Base-by-base conservation (phyloP, 2,329 filamentous ascomycete genomes). In the Thielaviopsis euricoi region DNA sequence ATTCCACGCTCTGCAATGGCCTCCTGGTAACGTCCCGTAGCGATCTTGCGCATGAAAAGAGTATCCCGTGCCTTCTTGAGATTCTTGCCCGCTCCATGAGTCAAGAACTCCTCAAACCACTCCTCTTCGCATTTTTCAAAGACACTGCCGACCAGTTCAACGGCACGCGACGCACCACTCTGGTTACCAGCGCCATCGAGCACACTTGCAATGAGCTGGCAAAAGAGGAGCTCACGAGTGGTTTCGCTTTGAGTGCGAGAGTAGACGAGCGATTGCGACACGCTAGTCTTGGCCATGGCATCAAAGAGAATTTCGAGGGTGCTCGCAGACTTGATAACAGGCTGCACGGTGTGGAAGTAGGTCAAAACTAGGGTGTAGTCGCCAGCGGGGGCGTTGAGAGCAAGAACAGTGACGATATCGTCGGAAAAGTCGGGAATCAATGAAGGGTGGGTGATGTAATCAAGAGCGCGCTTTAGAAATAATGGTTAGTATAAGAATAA, bases 371-470 rank as follows among this genome's bases (percentile, higher is more conserved):
- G 75, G 25, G 73, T 76, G 64, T 80, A 79, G 66, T 88, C 82
- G 65, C 87, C 71, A 49, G 75, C 71, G 43, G 78, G 71, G 22
- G 81, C 75, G 62, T 82, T 77, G 43, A 78, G 76, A 55, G 87
- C 80, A 4, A 93, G 78, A 4, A 78, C 77, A 25, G 78, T 77
- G 63, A 93, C 76, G 56, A 94, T 90, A 61, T 94, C 86, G 70
- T 93, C 87, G 58, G 86, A 79, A 65, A 93, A 94, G 57, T 89
- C 89, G 40, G 86, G 83, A 21, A 85, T 82, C 4, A 94, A 76
- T 1, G 85, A 87, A 0, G 89, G 88, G 64, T 93, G 85, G 3
- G 87, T 83, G 15, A 95, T 78, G 66, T 85, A 82, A 64, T 88
- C 82, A 26, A 94, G 75, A 2, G 88, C 87, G 62, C 73, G 71